Percentiles rank a stretch among this genome's conserved stretches.
These are phyloP conservation scores for Candida sojae DNA, from an alignment of 1,139 yeast species.

Conservation along the genomic window DNA sequence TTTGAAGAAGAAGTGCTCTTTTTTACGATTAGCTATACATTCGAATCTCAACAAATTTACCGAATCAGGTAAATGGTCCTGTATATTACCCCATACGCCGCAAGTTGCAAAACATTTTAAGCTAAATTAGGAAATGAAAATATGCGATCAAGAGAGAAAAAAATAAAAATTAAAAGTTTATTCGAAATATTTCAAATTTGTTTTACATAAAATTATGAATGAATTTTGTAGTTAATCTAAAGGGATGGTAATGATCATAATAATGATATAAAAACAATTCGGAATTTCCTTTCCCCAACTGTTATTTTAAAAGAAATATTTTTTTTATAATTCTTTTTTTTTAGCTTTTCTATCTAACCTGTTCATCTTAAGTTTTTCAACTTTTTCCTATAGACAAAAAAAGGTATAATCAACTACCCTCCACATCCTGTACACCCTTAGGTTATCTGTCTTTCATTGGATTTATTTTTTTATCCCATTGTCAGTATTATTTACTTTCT, in stretches of 20 bases:
- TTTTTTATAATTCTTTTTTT: neutral
- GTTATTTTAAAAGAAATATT: neutral
- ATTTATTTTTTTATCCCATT: neutral
- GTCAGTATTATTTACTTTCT: neutral
- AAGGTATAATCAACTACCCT: neutral
- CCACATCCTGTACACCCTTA: neutral
- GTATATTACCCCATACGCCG: neutral
- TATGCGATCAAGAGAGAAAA: neutral
- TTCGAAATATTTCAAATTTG: no score
- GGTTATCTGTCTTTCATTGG: neutral
- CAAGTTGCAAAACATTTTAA: constrained; percentile 4
- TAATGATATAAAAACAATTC: neutral
- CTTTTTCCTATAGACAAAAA: neutral
- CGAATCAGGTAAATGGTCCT: constrained; percentile 1
- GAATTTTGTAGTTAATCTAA: no score
- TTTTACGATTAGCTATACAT: neutral
- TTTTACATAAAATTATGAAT: no score
- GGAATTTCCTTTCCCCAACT: neutral
- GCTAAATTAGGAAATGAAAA: constrained; percentile 4
- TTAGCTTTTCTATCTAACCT: neutral
- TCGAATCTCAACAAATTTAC: constrained; percentile 2
- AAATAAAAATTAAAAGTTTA: neutral
- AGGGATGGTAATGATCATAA: neutral
- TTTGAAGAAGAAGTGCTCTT: no score
- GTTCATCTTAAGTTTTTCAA: neutral